phyloP scores from a whole-genome alignment of 2,329 filamentous ascomycete species.

The Colletotrichum sp. region DNA sequence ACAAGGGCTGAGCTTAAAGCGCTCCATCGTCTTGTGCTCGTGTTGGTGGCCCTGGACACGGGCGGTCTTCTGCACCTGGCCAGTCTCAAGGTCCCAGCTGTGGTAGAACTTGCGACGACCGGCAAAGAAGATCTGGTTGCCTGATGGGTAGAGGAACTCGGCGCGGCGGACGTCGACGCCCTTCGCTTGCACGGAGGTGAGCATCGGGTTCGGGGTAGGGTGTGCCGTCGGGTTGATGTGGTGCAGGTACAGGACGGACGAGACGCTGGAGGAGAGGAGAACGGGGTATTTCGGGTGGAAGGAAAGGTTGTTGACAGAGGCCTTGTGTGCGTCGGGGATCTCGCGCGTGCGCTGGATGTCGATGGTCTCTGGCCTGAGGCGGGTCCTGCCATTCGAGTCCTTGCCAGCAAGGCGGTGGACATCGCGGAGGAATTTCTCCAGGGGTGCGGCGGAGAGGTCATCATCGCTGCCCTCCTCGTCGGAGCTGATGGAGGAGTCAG shows the following conservation, averaged over 20 bases:
- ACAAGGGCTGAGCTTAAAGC: slow-evolving; percentile 85
- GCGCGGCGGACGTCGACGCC: slow-evolving; percentile 85
- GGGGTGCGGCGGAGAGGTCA: slow-evolving; percentile 72
- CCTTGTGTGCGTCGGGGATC: slow-evolving; percentile 79
- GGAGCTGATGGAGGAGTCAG: slow-evolving; percentile 32
- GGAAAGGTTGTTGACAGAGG: slow-evolving; percentile 79
- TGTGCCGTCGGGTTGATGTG: slow-evolving; percentile 80
- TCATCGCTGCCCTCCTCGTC: slow-evolving; percentile 61
- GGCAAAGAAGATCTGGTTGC: slow-evolving; percentile 85
- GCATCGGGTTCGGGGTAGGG: slow-evolving; percentile 82
- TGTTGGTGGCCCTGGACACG: slow-evolving; percentile 76
- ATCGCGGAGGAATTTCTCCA: slow-evolving; percentile 81
- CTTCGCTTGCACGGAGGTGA: slow-evolving; percentile 88
- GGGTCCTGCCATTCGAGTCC: slow-evolving; percentile 58
- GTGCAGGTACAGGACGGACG: slow-evolving; percentile 86
- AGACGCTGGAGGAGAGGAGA: slow-evolving; percentile 86
- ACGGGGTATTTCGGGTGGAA: slow-evolving; percentile 92
- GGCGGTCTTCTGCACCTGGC: slow-evolving; percentile 81
- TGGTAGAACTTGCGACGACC: slow-evolving; percentile 92
- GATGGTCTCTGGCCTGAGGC: slow-evolving; percentile 84
- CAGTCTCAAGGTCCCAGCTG: slow-evolving; percentile 86
- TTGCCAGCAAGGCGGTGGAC: slow-evolving; percentile 68
- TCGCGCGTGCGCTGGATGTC: slow-evolving; percentile 91
- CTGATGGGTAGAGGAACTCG: slow-evolving; percentile 75
- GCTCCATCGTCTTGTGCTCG: slow-evolving; percentile 90